Conservation (phyloP, 2,329 filamentous ascomycete genomes). For the Fusarium subtropicale region DNA sequence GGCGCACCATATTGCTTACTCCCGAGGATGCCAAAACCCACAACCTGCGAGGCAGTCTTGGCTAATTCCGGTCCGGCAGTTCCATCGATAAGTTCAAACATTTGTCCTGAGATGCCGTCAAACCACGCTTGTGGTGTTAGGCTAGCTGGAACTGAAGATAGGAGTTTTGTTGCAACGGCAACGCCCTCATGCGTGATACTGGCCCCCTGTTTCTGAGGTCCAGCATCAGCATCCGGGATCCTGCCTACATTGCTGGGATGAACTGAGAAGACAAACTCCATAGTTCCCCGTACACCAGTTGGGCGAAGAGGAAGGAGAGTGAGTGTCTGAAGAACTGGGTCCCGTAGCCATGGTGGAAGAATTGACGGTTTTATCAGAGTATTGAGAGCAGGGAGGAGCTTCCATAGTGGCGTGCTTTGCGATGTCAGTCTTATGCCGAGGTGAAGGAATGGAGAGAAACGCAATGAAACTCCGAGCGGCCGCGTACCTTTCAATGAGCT, state of each 20-base stretch:
- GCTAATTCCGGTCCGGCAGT: slow-evolving; percentile 51
- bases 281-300: slow-evolving; percentile 73
- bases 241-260: slow-evolving; percentile 66
- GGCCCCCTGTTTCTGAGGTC: slow-evolving; percentile 67
- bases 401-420: slow-evolving; percentile 57
- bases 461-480: not conserved
- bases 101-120: slow-evolving; percentile 67
- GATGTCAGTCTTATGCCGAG: slow-evolving; percentile 13
- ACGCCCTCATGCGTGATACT: slow-evolving; percentile 77
- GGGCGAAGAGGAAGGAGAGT: slow-evolving; percentile 70
- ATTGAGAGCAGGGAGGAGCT: slow-evolving; percentile 71
- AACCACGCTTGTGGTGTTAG: slow-evolving; percentile 71
- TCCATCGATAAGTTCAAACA: slow-evolving; percentile 72
- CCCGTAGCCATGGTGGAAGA: slow-evolving; percentile 69
- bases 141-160: slow-evolving; percentile 68
- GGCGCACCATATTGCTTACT: slow-evolving; percentile 72
- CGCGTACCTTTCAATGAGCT: slow-evolving; percentile 62
- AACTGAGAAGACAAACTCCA: slow-evolving; percentile 78
- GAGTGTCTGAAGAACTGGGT: slow-evolving; percentile 67
- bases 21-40: slow-evolving; percentile 72
- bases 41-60: slow-evolving; percentile 53
- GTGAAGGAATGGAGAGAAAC: too few species aligned
- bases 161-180: slow-evolving; percentile 69
- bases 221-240: slow-evolving; percentile 53
- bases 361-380: slow-evolving; percentile 70